Evolutionary conservation across 768 basidiomycete genomes (phyloP), one percentile per base, ranked within the genome.

Genomic region (Ramaria sp.): DNA sequence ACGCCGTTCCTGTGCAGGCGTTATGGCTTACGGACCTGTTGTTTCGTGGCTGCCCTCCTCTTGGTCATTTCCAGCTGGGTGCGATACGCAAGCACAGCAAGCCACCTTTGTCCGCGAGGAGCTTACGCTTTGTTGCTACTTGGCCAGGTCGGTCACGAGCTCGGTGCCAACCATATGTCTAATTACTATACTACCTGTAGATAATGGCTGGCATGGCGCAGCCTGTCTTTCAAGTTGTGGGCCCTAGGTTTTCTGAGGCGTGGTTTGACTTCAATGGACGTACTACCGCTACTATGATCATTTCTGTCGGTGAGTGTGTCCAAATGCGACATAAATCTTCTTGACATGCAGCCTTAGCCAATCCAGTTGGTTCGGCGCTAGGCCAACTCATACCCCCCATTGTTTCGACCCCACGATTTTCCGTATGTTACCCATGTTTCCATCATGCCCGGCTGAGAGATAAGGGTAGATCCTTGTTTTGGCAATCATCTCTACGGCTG

Each of bases 251-350:
- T 66, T 89, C 88, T 0, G 85, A 92, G 63, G 78, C 69, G 30
- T 92, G 89, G 89, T 92, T 92, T 61, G 80, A 85, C 57, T 67
- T 89, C 45, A 71, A 77, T 56, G 80, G 83, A 13, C 74, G 89
- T 39, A 89, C 85, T 2, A 90, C 88, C 0, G 86, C 86, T 12
- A 92, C 78, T n/a, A 78, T 78, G 77, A 44, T 75, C 36, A 69
- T 80, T 50, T 71, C 77, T 8, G 61, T 79, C 27, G 68, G 76
- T 73, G 32, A 22, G 69, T 52, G 18, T 59, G 53, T 36, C 36
- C 15, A 7, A 30, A n/a, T 36, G 8, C 20, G 41, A 50, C 37
- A 5, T 30, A 42, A 4, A 13, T 47, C 24, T 36, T 16, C 39
- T 24, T 7, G n/a, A 28, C 10, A 48, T n/a, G 6, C 16, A 12